Evolutionary conservation across 495 filamentous ascomycete genomes (phyloP), one percentile per base, ranked within the genome.

Genomic region (Hapsidospora chrysogenum): DNA sequence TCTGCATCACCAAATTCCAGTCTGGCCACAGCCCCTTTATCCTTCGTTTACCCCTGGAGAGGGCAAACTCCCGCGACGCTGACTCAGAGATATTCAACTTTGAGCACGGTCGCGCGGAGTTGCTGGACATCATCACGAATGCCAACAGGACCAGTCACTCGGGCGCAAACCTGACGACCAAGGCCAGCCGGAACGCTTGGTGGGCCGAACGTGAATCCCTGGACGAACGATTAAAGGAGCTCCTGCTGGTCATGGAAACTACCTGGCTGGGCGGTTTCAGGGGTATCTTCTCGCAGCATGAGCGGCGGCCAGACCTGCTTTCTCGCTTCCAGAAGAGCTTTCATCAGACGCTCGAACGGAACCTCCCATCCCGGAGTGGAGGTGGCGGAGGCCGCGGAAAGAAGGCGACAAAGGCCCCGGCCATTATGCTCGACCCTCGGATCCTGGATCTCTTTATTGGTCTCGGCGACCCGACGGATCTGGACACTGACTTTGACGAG

Each of bases 241-340:
- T 96, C 2, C 64, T 96, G 17, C 60, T 72, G 17, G 87, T 80
- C 38, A 83, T 97, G 27, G 87, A 96, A 47, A 75, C 78, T 33
- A 72, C 87, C 25, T 97, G 89, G 89, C 74, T 97, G 16, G 87
- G 87, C 27, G 89, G 89, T 0, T 97, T 96, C 59, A 71, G 74
- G 19, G 84, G 85, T 15, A 75, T 97, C 1, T 92, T 97, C 50
- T 86, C 81, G 4, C 78, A 79, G 28, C 67, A 80, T 27, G 41
- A 58, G 14, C 64, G 67, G 18, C 62, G 74, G 20, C 52, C 64
- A 3, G 64, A 75, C 30, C 61, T 79, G 2, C 51, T 95, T 14
- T 67, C 68, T 13, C 66, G 69, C 14, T 96, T 97, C 46, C 72
- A 80, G 18, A 68, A 60, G 44, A 69, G 68, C 1, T 89, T 97